A percentile compares a stretch with the other conserved stretches of the same genome.
phyloP scores from a whole-genome alignment of 2,329 filamentous ascomycete genomes.

The Tolypocladium tropicale region DNA sequence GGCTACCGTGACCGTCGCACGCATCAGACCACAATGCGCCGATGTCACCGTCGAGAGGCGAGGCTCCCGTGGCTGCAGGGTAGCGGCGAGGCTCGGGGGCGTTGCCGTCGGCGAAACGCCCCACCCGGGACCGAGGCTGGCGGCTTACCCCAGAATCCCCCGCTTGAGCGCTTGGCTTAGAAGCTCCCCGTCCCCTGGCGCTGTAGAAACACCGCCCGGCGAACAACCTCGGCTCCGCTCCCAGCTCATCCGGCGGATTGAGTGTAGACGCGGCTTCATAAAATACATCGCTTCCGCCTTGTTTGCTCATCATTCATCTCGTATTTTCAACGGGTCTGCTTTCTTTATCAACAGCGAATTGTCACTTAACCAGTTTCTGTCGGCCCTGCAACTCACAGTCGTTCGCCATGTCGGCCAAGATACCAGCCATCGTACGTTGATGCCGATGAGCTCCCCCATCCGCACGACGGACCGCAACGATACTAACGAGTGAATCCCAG shows the following conservation, averaged over 20 bases:
- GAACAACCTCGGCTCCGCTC: conserved; percentile 4
- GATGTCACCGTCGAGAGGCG: not conserved
- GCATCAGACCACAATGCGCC: not conserved
- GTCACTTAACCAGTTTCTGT: not conserved
- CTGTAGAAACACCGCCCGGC: not conserved
- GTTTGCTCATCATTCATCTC: not conserved
- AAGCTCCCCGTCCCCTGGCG: not conserved
- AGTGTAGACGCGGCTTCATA: not conserved
- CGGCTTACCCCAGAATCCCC: not conserved
- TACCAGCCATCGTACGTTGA: conserved; percentile 21
- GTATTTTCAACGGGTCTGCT: not conserved
- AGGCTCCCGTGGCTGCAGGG: not conserved
- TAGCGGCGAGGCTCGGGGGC: not conserved
- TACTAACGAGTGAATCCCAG: conserved; percentile 17
- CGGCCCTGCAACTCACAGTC: not conserved
- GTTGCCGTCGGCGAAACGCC: not conserved
- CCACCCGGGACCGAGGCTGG: conserved; percentile 1
- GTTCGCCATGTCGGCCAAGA: conserved; percentile 19
- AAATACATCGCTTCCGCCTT: not conserved
- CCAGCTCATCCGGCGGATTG: not conserved
- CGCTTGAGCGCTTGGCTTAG: not conserved
- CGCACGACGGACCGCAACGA: not conserved
- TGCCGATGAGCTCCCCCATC: not conserved
- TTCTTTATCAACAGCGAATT: not conserved
- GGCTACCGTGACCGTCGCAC: not conserved